These are phyloP conservation scores for Tetrapisispora iriomotensis DNA, from an alignment of 805 yeast genomes.

Conservation along the genomic window DNA sequence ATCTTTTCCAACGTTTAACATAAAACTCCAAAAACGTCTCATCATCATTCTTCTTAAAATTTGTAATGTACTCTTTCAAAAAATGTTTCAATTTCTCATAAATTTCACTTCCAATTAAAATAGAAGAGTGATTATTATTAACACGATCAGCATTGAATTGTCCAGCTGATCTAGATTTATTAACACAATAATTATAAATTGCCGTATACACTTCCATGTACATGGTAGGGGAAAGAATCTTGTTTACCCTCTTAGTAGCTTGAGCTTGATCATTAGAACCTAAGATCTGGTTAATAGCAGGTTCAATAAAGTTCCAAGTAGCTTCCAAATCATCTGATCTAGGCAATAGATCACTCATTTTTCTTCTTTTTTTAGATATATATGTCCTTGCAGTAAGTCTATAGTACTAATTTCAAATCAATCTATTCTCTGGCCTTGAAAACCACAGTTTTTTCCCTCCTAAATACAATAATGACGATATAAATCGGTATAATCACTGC, in stretches of 20 bases:
- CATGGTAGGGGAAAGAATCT: conserved; percentile 58
- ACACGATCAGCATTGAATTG: conserved; percentile 32
- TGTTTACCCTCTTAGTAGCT: conserved; percentile 36
- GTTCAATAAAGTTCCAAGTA: conserved; percentile 73
- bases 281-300: conserved; percentile 59
- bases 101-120: conserved; percentile 81
- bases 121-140: conserved; percentile 28
- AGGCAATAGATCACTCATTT: conserved; percentile 34
- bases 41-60: conserved; percentile 39
- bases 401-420: too few species aligned
- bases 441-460: too few species aligned
- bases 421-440: too few species aligned
- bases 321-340: conserved; percentile 52
- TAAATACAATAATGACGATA: too few species aligned
- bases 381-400: too few species aligned
- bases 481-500: too few species aligned
- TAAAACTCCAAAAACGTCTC: conserved; percentile 75
- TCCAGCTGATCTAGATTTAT: conserved; percentile 47
- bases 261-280: conserved; percentile 40
- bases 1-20: conserved; percentile 82
- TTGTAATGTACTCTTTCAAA: conserved; percentile 47
- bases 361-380: not conserved
- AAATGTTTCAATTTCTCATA: conserved; percentile 64
- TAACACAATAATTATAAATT: conserved; percentile 85
- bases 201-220: conserved; percentile 89